Evolutionary conservation across 2,329 filamentous ascomycete genomes (phyloP).

Genomic region (Chaetomium globosum): DNA sequence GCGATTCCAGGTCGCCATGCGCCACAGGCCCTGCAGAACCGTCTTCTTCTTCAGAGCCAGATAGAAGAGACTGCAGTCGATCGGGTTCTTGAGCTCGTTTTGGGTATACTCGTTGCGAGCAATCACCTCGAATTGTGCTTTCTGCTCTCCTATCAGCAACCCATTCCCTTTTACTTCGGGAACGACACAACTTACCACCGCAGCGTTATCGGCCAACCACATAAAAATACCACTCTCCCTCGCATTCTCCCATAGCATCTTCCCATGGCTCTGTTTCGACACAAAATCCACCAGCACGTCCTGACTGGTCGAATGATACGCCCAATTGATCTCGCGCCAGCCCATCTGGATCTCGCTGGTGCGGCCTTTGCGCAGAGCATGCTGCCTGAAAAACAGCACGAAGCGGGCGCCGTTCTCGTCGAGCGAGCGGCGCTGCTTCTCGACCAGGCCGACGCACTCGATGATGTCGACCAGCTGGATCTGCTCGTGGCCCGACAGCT

Average conservation of each 20-base stretch:
- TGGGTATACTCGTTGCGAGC: conserved; percentile 93
- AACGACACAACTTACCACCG: conserved; percentile 63
- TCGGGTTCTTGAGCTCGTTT: conserved; percentile 81
- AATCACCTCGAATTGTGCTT: conserved; percentile 81
- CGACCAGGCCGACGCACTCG: conserved; percentile 80
- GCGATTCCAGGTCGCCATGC: conserved; percentile 86
- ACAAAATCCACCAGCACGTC: conserved; percentile 88
- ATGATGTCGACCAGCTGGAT: conserved; percentile 82
- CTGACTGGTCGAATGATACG: conserved; percentile 81
- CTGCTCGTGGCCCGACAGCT: conserved; percentile 82
- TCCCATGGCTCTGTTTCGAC: conserved; percentile 74
- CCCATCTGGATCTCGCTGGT: conserved; percentile 67
- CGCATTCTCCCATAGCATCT: conserved; percentile 81
- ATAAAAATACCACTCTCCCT: conserved; percentile 88
- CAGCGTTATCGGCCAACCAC: conserved; percentile 80
- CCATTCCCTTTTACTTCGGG: background rate
- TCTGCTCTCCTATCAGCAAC: conserved; percentile 48
- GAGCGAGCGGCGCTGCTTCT: conserved; percentile 83
- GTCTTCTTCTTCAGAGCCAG: conserved; percentile 88
- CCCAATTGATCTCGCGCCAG: conserved; percentile 83
- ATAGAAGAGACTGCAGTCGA: conserved; percentile 90
- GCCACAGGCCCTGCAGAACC: conserved; percentile 87
- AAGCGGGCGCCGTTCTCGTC: conserved; percentile 88
- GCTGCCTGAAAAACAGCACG: conserved; percentile 83
- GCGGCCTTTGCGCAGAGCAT: conserved; percentile 69